phyloP scores from a whole-genome alignment of 2,329 filamentous ascomycete genomes.

The Clonostachys sp. region DNA sequence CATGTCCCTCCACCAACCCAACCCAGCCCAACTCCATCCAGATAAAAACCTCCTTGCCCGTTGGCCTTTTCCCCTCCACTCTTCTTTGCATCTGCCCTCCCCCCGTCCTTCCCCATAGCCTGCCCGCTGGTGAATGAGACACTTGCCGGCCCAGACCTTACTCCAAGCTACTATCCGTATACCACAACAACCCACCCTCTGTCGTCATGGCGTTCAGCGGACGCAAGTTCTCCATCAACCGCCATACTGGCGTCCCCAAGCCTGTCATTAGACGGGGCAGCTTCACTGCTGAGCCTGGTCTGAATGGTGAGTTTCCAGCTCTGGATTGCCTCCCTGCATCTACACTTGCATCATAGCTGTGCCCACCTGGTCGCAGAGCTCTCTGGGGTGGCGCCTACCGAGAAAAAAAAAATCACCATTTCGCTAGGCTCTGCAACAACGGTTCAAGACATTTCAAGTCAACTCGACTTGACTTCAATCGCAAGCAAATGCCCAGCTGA shows the following conservation, averaged over 20 bases:
- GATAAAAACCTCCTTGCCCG: background rate
- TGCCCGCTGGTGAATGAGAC: no score
- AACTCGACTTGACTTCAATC: no score
- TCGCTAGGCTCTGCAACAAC: no score
- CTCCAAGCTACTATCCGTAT: background rate
- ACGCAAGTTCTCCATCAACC: slow-evolving; percentile 65
- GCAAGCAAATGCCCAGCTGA: no score
- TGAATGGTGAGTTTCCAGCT: slow-evolving; percentile 40
- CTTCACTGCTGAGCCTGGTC: slow-evolving; percentile 45
- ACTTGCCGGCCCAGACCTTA: background rate
- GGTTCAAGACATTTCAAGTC: no score
- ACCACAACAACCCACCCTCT: background rate
- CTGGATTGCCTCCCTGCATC: background rate
- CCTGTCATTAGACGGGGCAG: slow-evolving; percentile 51
- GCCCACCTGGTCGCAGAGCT: no score
- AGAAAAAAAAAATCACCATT: no score
- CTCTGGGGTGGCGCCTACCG: no score
- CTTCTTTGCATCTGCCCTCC: background rate
- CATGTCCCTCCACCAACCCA: no score
- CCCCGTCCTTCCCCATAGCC: background rate
- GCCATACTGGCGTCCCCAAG: slow-evolving; percentile 58
- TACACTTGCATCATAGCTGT: no score
- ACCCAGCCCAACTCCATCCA: background rate
- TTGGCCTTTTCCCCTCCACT: background rate
- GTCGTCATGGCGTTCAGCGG: slow-evolving; percentile 31